Base-by-base conservation (phyloP, 2,329 filamentous ascomycete species). In the Aspergillus chevalieri region DNA sequence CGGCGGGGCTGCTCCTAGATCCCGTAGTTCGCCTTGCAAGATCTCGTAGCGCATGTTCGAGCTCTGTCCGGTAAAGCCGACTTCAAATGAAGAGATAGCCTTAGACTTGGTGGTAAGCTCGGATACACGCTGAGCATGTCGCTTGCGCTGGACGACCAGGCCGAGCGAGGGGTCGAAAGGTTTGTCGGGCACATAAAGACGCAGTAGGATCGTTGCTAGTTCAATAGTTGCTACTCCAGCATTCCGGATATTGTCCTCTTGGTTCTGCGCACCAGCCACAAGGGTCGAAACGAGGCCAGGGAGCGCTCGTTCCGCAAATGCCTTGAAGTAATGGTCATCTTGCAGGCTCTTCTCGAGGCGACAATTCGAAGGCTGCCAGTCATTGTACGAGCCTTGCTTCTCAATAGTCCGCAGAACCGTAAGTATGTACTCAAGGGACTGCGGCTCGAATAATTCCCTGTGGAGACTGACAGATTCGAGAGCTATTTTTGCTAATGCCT, bases 171-270 rank as follows among this genome's bases (percentile, higher is more conserved):
- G 93, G 66, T 98, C 93, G 60, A 92, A 93, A 3, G 87, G 80
- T 57, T 85, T 84, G 66, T 95, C 86, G 0, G 94, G 91, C 2
- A 97, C 83, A 62, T 92, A 96, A 2, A 96, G 76, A 53, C 81
- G 80, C 44, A 97, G 75, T 36, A 85, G 81, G 14, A 85, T 84
- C 17, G 91, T 70, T 1, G 88, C 85, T 52, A 95, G 83, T 46
- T 86, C 78, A 24, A 90, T 77, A 82, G 91, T 93, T 4, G 87
- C 85, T 19, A 85, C 69, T 17, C 81, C 78, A 17, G 76, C 70
- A 46, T 69, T 64, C 34, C 66, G 61, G 8, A 60, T 48, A n/a
- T 56, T 48, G 5, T 59, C 52, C 17, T 60, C 48, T 4, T 59
- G 50, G 34, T 50, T 52, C n/a, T 39, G 42, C 9, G 47, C 47